Conservation (phyloP, 306 rosid species). For the Trifolium dubium region DNA sequence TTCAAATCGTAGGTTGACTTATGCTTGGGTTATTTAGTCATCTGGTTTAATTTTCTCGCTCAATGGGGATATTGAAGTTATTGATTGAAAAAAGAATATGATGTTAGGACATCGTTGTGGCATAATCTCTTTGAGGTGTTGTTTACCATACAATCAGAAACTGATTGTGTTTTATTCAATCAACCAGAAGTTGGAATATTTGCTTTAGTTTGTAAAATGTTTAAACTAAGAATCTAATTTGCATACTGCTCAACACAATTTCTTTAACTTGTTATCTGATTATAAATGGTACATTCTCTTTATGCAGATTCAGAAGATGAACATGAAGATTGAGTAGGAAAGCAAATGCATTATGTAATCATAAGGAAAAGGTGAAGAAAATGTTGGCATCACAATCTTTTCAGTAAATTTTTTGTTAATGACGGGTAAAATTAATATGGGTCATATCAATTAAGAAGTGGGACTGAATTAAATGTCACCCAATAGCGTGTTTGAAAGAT, state of each 20-base stretch:
- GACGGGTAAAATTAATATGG: background rate
- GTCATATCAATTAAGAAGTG: conserved; percentile 5
- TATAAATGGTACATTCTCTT: conserved; percentile 30
- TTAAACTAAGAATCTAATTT: conserved; percentile 19
- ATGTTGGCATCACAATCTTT: conserved; percentile 7
- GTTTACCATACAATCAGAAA: background rate
- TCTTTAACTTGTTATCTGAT: conserved; percentile 25
- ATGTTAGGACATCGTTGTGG: conserved; percentile 24
- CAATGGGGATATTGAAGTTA: conserved; percentile 25
- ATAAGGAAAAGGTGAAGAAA: conserved; percentile 51
- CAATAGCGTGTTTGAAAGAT: background rate
- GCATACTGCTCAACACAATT: conserved; percentile 11
- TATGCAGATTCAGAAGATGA: conserved; percentile 85
- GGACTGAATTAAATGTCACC: conserved; percentile 1
- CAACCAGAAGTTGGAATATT: background rate
- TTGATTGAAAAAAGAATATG: conserved; percentile 17
- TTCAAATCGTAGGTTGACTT: conserved; percentile 21
- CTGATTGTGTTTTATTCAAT: conserved; percentile 10
- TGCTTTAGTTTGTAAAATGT: conserved; percentile 24
- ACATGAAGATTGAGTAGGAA: conserved; percentile 80
- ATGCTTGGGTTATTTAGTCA: conserved; percentile 19
- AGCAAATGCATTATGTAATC: conserved; percentile 39
- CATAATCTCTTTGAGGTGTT: conserved; percentile 12
- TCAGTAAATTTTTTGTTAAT: background rate
- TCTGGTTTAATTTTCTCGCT: conserved; percentile 4